phyloP scores from a whole-genome alignment of 371 early-diverging fungal genomes.

The Capillidium rhysosporum region DNA sequence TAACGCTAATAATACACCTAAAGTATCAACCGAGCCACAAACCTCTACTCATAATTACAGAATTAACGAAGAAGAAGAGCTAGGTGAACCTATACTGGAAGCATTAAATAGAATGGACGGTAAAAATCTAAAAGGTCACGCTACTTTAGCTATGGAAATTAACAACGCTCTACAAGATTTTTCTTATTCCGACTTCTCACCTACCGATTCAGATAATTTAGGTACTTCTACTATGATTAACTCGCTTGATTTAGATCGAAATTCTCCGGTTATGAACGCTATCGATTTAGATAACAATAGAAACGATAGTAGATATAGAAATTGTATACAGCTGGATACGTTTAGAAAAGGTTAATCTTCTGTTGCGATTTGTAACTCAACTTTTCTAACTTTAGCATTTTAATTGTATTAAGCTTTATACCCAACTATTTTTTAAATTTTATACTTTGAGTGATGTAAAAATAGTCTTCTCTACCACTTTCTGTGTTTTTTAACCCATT shows the following conservation, averaged over 20 bases:
- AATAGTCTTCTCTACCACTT: too few relatives aligned
- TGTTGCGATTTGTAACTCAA: too few relatives aligned
- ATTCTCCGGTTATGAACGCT: not conserved
- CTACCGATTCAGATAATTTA: too few relatives aligned
- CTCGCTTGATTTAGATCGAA: not conserved
- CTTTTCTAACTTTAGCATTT: too few relatives aligned
- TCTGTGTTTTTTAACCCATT: too few relatives aligned
- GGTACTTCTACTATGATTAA: too few relatives aligned
- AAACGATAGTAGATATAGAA: not conserved
- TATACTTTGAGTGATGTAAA: too few relatives aligned
- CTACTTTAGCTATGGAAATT: conserved; percentile 4
- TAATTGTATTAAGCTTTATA: too few relatives aligned
- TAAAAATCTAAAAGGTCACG: not conserved
- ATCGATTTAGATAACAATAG: not conserved
- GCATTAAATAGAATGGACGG: too few relatives aligned
- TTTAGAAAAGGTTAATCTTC: not conserved
- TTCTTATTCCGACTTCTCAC: conserved; percentile 2
- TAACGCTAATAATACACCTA: conserved; percentile 21
- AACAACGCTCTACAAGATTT: not conserved
- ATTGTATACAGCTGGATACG: not conserved
- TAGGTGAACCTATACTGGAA: not conserved
- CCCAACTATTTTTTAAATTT: too few relatives aligned
- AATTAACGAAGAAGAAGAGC: too few relatives aligned
- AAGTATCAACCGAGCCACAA: conserved; percentile 24
- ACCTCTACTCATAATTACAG: conserved; percentile 9